Percentiles rank a stretch among this genome's conserved stretches.
Conservation (phyloP, 441 rosid species). For the Macaranga tanarius region DNA sequence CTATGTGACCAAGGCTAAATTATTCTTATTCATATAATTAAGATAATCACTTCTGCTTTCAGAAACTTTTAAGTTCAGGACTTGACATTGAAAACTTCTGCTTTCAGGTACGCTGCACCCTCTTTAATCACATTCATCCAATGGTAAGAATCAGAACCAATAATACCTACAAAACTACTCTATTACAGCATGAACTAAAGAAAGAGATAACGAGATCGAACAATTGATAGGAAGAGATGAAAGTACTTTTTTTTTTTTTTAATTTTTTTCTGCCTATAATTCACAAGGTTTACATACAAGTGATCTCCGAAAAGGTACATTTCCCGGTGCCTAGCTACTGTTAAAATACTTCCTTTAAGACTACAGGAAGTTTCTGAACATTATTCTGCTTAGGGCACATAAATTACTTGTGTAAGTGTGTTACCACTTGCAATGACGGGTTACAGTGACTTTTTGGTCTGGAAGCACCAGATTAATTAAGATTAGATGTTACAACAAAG, state of each 20-base stretch:
- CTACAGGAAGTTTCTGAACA: conserved; percentile 22
- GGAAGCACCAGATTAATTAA: conserved; percentile 41
- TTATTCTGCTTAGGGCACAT: conserved; percentile 28
- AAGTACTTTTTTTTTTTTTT: background rate
- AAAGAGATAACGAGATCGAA: background rate
- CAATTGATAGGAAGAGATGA: background rate
- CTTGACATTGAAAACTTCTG: too few relatives aligned
- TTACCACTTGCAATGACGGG: conserved; percentile 29
- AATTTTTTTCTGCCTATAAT: background rate
- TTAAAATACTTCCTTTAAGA: conserved; percentile 20
- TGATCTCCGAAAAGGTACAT: conserved; percentile 29
- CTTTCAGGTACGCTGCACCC: too few relatives aligned
- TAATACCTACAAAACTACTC: too few relatives aligned
- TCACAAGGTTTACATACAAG: conserved; percentile 30
- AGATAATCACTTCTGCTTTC: too few relatives aligned
- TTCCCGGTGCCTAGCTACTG: conserved; percentile 25
- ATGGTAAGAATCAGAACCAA: too few relatives aligned
- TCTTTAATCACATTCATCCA: too few relatives aligned
- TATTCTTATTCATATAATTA: too few relatives aligned
- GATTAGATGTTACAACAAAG: conserved; percentile 42
- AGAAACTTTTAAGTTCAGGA: too few relatives aligned
- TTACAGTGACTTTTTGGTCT: conserved; percentile 27
- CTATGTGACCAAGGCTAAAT: too few relatives aligned
- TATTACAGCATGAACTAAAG: too few relatives aligned
- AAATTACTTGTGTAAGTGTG: conserved; percentile 18